Percentiles rank a stretch among this genome's conserved stretches.
Conservation (phyloP, 1,139 yeast genomes). For the Blastobotrys proliferans region DNA sequence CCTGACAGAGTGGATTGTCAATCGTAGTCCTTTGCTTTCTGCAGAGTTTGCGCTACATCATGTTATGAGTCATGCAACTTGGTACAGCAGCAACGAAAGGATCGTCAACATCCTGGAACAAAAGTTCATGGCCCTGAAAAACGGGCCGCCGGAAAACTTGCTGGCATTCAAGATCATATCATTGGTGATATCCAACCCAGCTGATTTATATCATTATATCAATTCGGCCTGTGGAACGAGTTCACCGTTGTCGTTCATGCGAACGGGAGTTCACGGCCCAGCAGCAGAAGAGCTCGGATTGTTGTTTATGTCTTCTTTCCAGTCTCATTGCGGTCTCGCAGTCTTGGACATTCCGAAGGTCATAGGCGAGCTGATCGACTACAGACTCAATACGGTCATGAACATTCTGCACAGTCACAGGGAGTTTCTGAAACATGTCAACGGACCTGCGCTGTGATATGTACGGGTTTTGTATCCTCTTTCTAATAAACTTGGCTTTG, state of each 20-base stretch:
- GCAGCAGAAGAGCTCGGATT: slow-evolving; percentile 2
- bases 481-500: too few relatives aligned
- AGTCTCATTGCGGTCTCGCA: background rate
- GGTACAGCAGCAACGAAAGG: background rate
- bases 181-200: background rate
- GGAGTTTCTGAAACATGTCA: too few relatives aligned
- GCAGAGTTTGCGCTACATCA: slow-evolving; percentile 8
- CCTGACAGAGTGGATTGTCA: too few relatives aligned
- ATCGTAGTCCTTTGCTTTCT: too few relatives aligned
- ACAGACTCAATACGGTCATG: background rate
- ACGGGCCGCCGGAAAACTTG: too few relatives aligned
- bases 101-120: slow-evolving; percentile 7
- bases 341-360: background rate
- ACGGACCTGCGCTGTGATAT: too few relatives aligned
- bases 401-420: background rate
- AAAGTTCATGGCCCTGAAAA: slow-evolving; percentile 1
- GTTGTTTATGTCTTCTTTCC: background rate
- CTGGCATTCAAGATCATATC: slow-evolving; percentile 1
- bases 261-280: too few relatives aligned
- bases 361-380: background rate
- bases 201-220: background rate
- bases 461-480: too few relatives aligned
- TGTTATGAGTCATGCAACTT: background rate
- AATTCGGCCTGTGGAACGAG: background rate
- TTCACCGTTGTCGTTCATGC: background rate